These are phyloP conservation scores for Termitomyces heimii DNA, from an alignment of 768 basidiomycete genomes.

Conservation along the genomic window DNA sequence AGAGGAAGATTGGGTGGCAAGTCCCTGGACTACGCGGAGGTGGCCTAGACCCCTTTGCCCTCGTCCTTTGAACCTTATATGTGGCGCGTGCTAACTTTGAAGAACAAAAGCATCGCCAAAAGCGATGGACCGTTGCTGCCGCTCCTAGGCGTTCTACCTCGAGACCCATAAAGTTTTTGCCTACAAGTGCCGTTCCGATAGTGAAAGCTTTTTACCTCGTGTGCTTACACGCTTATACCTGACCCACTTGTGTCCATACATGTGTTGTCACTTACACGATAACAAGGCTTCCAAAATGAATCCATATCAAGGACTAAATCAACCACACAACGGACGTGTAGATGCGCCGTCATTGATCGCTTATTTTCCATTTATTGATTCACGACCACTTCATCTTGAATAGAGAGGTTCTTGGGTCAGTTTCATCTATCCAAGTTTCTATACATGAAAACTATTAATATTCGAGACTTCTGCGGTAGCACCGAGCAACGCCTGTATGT, in stretches of 20 bases:
- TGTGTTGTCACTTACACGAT: background rate
- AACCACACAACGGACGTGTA: background rate
- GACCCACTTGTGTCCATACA: conserved; percentile 7
- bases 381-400: background rate
- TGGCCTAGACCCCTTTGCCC: background rate
- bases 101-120: conserved; percentile 4
- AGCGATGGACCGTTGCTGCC: background rate
- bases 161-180: conserved; percentile 6
- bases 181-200: background rate
- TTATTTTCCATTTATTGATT: background rate
- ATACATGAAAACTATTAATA: background rate
- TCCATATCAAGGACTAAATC: background rate
- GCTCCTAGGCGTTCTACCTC: background rate
- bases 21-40: conserved; percentile 14
- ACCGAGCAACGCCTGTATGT: background rate
- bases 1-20: background rate
- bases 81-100: conserved; percentile 12
- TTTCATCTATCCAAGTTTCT: background rate
- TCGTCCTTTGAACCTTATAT: conserved; percentile 1
- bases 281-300: background rate
- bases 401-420: too few species aligned
- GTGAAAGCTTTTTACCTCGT: conserved; percentile 4
- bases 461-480: background rate
- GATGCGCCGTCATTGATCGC: background rate
- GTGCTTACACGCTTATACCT: conserved; percentile 1